Evolutionary conservation across 768 basidiomycete genomes (phyloP), one percentile per base, ranked within the genome.

Genomic region (Mycena haematopus): DNA sequence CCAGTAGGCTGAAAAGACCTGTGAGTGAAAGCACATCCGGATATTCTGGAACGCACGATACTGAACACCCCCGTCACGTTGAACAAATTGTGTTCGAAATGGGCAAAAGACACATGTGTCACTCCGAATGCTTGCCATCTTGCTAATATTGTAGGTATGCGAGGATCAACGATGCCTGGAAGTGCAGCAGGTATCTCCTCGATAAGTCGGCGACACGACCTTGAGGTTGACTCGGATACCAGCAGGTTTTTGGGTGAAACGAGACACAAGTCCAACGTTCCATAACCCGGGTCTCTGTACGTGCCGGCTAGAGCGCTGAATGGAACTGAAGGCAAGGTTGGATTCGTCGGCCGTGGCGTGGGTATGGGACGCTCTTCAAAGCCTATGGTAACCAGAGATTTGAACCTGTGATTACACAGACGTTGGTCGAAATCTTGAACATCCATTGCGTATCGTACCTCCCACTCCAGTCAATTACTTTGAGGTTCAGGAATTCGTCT

Each of bases 1-100:
- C 62, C 52, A n/a, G 66, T 72, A 25, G 65, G 60, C 70, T 72
- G 49, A 19, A 3, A 8, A 49, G 15, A 33, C 13, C 27, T 19
- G 7, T 0, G 8, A 15, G 14, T 36, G 19, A 19, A 45, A 8
- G 17, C 6, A 45, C 11, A 31, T 31, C 29, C 9, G 29, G 10
- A 24, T 45, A 45, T 9, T 22, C 22, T 19, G 6, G 38, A n/a
- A 29, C 53, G 13, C 29, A 74, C 72, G 17, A 66, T 51, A 50
- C 71, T 72, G 11, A 35, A 51, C 0, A 73, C 33, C 2, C 15
- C 22, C 17, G 56, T 50, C 22, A 71, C 24, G 44, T 71, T 72
- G 62, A 72, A 76, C 17, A 62, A 9, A 29, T 72, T 70, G 7
- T 62, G 68, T 35, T 69, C 62, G 44, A 72, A 74, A 44, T 76